Percentiles rank a stretch among this genome's conserved stretches.
Evolutionary conservation across 2,329 filamentous ascomycete genomes (phyloP).

Genomic region (Dichotomopilus funicola): DNA sequence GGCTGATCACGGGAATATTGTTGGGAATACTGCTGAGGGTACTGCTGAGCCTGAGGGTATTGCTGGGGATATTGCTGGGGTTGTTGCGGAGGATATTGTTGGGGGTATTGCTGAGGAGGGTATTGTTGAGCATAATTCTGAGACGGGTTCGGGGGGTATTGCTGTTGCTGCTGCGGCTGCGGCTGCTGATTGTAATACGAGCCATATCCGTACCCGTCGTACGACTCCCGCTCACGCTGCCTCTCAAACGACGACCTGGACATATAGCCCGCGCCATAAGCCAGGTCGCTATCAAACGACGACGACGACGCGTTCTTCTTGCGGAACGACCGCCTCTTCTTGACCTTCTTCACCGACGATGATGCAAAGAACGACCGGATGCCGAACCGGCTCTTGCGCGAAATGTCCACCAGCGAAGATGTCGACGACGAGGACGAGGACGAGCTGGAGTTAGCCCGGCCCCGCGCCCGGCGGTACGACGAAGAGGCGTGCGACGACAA

Average conservation of each 20-base stretch:
- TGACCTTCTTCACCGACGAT: slow-evolving; percentile 24
- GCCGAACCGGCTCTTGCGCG: slow-evolving; percentile 27
- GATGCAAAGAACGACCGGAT: slow-evolving; percentile 30
- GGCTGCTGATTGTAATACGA: slow-evolving; percentile 1
- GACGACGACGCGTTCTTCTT: slow-evolving; percentile 48
- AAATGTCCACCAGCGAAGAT: slow-evolving; percentile 31
- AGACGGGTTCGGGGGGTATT: not conserved
- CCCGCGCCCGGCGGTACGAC: slow-evolving; percentile 18
- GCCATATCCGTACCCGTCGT: no score
- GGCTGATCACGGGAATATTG: not conserved
- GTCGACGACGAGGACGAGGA: slow-evolving; percentile 30
- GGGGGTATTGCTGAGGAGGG: slow-evolving; percentile 7
- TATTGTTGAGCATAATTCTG: slow-evolving; percentile 11
- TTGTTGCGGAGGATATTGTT: slow-evolving; percentile 1
- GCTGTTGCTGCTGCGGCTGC: slow-evolving; percentile 7
- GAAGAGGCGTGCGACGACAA: slow-evolving; percentile 7
- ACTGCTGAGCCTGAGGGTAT: not conserved
- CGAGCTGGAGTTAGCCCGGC: slow-evolving; percentile 28
- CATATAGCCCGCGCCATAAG: slow-evolving; percentile 46
- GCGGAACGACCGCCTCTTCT: slow-evolving; percentile 40
- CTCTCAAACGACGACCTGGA: slow-evolving; percentile 21
- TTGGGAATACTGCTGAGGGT: slow-evolving; percentile 6
- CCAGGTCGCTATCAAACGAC: slow-evolving; percentile 50
- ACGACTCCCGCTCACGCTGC: not conserved
- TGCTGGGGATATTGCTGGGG: not conserved